Base-by-base conservation (phyloP, 768 basidiomycete species). In the Amanita subjunquillea region DNA sequence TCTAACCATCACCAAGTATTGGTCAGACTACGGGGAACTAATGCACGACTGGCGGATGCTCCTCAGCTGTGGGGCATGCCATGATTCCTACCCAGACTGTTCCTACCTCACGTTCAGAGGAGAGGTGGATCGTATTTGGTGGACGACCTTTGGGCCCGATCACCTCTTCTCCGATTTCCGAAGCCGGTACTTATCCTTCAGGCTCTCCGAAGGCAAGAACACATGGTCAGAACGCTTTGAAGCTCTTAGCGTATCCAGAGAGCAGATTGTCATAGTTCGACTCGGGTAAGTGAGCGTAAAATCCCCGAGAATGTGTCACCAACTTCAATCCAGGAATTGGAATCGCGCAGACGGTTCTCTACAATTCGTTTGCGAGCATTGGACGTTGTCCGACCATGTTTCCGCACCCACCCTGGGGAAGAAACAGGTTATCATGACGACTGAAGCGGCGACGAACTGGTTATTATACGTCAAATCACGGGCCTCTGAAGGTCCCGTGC, bases 61-160 rank as follows among this genome's bases (percentile, higher is more conserved):
- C 13, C 56, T 68, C 4, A 37, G 48, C 29, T 62, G 58, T 20
- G 53, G 53, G 39, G 32, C n/a, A 15, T 54, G 48, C 51, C 8
- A 53, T 50, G 34, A 54, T 42, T 32, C 20, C 49, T 9, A 43
- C 27, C 22, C 54, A 29, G 46, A 53, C 12, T 51, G 58, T 48
- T 12, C 25, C 3, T 50, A 50, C 15, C 32, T 45, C 30, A 48
- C 45, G n/a, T 60, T 54, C 37, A 51, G 50, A 9, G 66, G 66
- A 8, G 57, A 65, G 34, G 42, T 65, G 7, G 61, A 65, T 45
- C 60, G 63, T 10, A 61, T 61, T 27, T 68, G 65, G 65, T 66
- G 61, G 58, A 58, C 53, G 17, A 55, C 65, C 0, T 60, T 68
- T 1, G 63, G 63, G 6, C 43, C 43, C 2, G 25, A 53, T 10